phyloP scores from a whole-genome alignment of 208 protist genomes.

The Leptomonas pyrrhocoris region DNA sequence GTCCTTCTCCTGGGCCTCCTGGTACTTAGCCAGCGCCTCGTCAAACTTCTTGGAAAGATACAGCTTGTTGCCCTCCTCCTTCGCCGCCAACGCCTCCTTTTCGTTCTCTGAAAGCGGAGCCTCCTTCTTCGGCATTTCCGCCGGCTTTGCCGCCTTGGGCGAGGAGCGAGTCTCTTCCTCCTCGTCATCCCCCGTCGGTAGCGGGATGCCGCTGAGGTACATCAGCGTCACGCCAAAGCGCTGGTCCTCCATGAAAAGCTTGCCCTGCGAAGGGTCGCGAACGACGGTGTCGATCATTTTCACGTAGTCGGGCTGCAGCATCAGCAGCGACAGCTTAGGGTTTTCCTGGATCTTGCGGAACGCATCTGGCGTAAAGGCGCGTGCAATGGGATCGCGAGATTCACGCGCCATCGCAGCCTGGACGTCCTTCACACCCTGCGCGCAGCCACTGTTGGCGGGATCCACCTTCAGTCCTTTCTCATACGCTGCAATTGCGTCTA shows the following conservation, averaged over 20 bases:
- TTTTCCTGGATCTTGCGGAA: slow-evolving; percentile 89
- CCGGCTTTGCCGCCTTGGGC: slow-evolving; percentile 33
- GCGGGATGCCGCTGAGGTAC: slow-evolving; percentile 79
- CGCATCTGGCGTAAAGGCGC: slow-evolving; percentile 79
- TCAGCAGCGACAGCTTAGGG: slow-evolving; percentile 81
- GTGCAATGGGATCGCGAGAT: slow-evolving; percentile 75
- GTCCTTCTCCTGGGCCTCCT: slow-evolving; percentile 82
- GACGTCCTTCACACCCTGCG: slow-evolving; percentile 70
- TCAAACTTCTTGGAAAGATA: slow-evolving; percentile 96
- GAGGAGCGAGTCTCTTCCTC: slow-evolving; percentile 51
- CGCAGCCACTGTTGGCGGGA: slow-evolving; percentile 68
- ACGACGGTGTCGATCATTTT: slow-evolving; percentile 88
- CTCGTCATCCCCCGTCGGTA: slow-evolving; percentile 66
- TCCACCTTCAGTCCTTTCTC: slow-evolving; percentile 85
- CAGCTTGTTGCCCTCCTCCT: slow-evolving; percentile 94
- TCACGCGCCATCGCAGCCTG: slow-evolving; percentile 53
- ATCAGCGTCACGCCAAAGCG: slow-evolving; percentile 87
- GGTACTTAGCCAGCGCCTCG: slow-evolving; percentile 90
- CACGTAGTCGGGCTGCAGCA: slow-evolving; percentile 93
- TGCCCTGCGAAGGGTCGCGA: slow-evolving; percentile 70
- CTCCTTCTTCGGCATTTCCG: slow-evolving; percentile 41
- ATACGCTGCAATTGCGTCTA: slow-evolving; percentile 84
- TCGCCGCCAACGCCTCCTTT: slow-evolving; percentile 76
- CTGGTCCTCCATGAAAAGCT: slow-evolving; percentile 83
- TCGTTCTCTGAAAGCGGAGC: slow-evolving; percentile 53